Conservation (phyloP, 140 eudicot genomes). For the Erigeron philadelphicus region DNA sequence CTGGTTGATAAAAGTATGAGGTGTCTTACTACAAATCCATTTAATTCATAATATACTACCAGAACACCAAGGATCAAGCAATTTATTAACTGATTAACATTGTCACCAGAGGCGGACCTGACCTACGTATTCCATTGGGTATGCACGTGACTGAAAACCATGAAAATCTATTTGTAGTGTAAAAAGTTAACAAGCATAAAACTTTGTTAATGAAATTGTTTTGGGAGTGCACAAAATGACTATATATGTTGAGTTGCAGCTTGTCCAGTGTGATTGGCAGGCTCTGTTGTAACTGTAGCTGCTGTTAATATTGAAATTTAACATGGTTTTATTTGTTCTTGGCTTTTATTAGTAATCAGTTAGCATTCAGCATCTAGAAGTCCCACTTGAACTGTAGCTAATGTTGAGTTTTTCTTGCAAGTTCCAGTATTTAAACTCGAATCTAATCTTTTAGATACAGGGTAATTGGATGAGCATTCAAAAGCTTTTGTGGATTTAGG, state of each 20-base stretch:
- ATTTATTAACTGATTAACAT: background rate
- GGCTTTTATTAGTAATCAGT: background rate
- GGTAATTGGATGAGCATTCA: background rate
- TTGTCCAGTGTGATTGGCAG: conserved; percentile 16
- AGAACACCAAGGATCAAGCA: conserved; percentile 3
- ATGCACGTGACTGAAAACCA: background rate
- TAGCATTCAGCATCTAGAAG: background rate
- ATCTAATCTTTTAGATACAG: background rate
- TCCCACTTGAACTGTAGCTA: background rate
- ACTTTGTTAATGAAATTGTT: background rate
- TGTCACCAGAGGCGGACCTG: conserved; percentile 13
- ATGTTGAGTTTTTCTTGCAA: background rate
- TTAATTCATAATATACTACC: background rate
- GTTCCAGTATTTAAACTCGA: conserved; percentile 2
- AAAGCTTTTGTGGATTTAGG: conserved; percentile 1
- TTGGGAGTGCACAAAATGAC: conserved; percentile 5
- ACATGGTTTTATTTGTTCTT: background rate
- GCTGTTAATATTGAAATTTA: conserved; percentile 4
- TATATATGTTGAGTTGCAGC: conserved; percentile 10
- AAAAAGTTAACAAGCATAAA: background rate
- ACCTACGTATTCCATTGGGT: conserved; percentile 1
- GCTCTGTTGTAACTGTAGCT: conserved; percentile 15
- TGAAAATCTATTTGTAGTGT: background rate
- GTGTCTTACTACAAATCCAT: background rate
- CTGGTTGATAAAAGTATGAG: background rate